These are phyloP conservation scores for Eucommia ulmoides DNA, from an alignment of 257 asterid species.

Conservation along the genomic window DNA sequence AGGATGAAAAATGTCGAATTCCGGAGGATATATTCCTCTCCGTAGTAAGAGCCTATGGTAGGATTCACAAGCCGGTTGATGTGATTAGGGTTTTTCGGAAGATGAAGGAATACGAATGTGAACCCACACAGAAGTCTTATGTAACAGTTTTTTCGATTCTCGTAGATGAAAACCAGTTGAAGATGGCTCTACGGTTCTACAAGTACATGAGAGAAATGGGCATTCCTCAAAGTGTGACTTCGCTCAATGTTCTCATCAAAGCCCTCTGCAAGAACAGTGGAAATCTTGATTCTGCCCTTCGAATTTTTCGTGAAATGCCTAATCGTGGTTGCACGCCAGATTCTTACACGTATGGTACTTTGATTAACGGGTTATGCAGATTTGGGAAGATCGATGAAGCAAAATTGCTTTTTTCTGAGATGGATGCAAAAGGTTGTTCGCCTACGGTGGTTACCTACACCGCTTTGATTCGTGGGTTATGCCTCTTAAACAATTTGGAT, in stretches of 20 bases:
- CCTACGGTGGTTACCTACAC: conserved; percentile 72
- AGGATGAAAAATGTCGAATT: conserved; percentile 46
- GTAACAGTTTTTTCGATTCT: conserved; percentile 65
- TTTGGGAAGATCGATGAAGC: conserved; percentile 61
- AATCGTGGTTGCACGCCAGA: conserved; percentile 61
- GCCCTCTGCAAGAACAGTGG: conserved; percentile 68
- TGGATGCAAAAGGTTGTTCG: conserved; percentile 65
- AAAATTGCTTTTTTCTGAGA: conserved; percentile 65
- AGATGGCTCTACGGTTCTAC: conserved; percentile 70
- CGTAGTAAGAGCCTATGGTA: conserved; percentile 53
- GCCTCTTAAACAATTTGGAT: conserved; percentile 44
- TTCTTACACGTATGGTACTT: conserved; percentile 79
- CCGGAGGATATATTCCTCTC: conserved; percentile 58
- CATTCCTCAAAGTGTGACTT: conserved; percentile 46
- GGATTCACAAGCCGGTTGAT: conserved; percentile 86
- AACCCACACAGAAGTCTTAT: conserved; percentile 61
- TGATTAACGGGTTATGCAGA: conserved; percentile 76
- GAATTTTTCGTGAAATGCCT: conserved; percentile 69
- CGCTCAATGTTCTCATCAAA: conserved; percentile 68
- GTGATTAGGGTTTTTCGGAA: conserved; percentile 49
- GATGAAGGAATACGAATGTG: conserved; percentile 60
- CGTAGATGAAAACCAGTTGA: conserved; percentile 69
- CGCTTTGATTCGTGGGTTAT: conserved; percentile 56
- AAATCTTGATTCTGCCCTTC: conserved; percentile 63
- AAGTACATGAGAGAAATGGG: conserved; percentile 62